phyloP scores from a whole-genome alignment of 2,329 filamentous ascomycete species.

The Fusarium verrucosum region DNA sequence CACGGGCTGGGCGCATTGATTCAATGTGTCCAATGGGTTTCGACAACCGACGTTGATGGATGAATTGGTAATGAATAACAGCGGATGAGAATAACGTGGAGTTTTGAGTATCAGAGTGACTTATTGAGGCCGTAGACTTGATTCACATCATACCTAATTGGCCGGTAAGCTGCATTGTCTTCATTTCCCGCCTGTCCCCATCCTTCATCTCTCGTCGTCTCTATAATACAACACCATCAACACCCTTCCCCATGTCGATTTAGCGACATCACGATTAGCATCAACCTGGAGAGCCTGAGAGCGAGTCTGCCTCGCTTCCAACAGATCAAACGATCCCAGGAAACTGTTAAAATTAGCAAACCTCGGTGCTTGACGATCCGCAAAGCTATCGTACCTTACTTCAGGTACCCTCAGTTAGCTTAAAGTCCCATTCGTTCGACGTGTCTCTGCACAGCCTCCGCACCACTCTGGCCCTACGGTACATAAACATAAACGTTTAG shows the following conservation, averaged over 20 bases:
- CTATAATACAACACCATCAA: neutral
- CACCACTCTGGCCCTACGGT: constrained; percentile 20
- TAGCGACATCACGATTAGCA: constrained; percentile 26
- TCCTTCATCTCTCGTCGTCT: neutral
- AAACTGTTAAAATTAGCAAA: constrained; percentile 40
- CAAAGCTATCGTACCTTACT: neutral
- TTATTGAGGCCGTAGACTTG: neutral
- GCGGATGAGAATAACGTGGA: neutral
- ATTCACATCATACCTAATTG: neutral
- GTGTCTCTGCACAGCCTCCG: constrained; percentile 43
- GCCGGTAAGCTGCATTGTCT: neutral
- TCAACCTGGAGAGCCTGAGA: constrained; percentile 1
- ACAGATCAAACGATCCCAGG: constrained; percentile 16
- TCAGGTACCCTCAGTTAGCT: constrained; percentile 6
- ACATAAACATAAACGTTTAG: constrained; percentile 9
- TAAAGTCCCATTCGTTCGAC: constrained; percentile 34
- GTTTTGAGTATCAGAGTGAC: neutral
- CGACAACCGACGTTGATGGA: neutral
- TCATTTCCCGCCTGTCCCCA: neutral
- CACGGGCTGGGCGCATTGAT: neutral
- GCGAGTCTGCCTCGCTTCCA: constrained; percentile 12
- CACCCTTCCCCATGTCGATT: neutral
- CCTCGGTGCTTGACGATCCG: neutral
- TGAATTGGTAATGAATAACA: neutral
- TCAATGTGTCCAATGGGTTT: neutral